phyloP scores from a whole-genome alignment of 2,329 filamentous ascomycete species.

The Cladosporium sp. region DNA sequence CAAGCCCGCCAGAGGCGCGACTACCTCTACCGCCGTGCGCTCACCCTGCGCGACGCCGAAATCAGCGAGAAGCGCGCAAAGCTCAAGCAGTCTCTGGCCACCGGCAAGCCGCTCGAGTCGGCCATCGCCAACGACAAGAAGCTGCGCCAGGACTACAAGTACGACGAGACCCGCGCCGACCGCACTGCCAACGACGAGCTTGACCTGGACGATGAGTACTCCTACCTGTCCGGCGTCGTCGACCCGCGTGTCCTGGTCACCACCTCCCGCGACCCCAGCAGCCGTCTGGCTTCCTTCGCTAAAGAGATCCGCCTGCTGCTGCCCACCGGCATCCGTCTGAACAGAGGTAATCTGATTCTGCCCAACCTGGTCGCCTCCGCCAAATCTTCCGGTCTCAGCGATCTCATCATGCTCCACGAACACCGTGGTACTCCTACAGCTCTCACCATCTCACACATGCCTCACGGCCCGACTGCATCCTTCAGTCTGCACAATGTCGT shows the following conservation, averaged over 20 bases:
- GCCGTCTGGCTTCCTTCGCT: constrained; percentile 79
- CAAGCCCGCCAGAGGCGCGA: constrained; percentile 76
- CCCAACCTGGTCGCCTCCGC: constrained; percentile 81
- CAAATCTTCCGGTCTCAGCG: constrained; percentile 72
- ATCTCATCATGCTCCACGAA: constrained; percentile 85
- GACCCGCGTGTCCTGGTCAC: constrained; percentile 88
- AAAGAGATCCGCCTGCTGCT: constrained; percentile 85
- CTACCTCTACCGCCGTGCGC: constrained; percentile 85
- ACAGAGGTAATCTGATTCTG: constrained; percentile 85
- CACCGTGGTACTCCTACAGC: constrained; percentile 90
- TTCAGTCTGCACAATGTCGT: constrained; percentile 93
- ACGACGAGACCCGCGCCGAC: constrained; percentile 77
- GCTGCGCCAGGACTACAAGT: constrained; percentile 84
- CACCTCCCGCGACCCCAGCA: constrained; percentile 82
- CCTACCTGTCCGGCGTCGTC: constrained; percentile 81
- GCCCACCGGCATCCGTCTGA: constrained; percentile 81
- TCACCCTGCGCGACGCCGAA: constrained; percentile 84
- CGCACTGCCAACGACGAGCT: constrained; percentile 63
- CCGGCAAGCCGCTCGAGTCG: constrained; percentile 79
- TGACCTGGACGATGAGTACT: constrained; percentile 84
- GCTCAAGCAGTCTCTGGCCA: constrained; percentile 78
- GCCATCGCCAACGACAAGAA: constrained; percentile 80
- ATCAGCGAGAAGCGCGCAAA: constrained; percentile 88
- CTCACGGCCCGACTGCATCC: constrained; percentile 80
- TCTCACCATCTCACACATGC: constrained; percentile 79